Evolutionary conservation across 768 basidiomycete species (phyloP).

Genomic region (Tylopilus subfusipes): DNA sequence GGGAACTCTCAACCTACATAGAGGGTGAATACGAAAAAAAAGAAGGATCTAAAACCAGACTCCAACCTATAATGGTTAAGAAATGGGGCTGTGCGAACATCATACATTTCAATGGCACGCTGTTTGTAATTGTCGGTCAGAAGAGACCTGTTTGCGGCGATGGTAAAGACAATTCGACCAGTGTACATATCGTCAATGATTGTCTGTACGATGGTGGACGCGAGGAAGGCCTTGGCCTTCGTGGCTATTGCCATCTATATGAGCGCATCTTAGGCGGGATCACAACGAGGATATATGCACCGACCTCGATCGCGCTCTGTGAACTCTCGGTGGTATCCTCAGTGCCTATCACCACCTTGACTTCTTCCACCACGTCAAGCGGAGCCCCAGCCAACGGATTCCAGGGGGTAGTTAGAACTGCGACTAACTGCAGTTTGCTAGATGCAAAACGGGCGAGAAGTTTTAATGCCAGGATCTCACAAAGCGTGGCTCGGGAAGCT

Average conservation of each 20-base stretch:
- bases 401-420: constrained; percentile 80
- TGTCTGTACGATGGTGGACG: constrained; percentile 79
- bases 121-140: constrained; percentile 90
- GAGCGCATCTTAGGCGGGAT: not conserved
- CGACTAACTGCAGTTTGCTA: constrained; percentile 68
- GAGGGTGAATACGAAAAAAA: not conserved
- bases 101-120: constrained; percentile 68
- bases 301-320: constrained; percentile 83
- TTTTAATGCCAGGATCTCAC: constrained; percentile 89
- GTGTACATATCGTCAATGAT: constrained; percentile 85
- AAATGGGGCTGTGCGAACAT: constrained; percentile 61
- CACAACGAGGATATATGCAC: constrained; percentile 23
- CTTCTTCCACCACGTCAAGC: constrained; percentile 59
- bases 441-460: constrained; percentile 71
- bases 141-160: constrained; percentile 63
- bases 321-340: constrained; percentile 59
- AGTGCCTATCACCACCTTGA: constrained; percentile 53
- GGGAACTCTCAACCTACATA: constrained; percentile 71
- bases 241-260: constrained; percentile 85
- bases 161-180: constrained; percentile 70
- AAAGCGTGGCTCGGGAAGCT: constrained; percentile 67
- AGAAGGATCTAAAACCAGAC: not conserved
- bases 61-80: constrained; percentile 78
- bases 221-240: constrained; percentile 76
- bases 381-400: constrained; percentile 80